A percentile compares a stretch with the other conserved stretches of the same genome.
These are phyloP conservation scores for Aspergillus sp. DNA, from an alignment of 2,329 filamentous ascomycete species.

Conservation along the genomic window DNA sequence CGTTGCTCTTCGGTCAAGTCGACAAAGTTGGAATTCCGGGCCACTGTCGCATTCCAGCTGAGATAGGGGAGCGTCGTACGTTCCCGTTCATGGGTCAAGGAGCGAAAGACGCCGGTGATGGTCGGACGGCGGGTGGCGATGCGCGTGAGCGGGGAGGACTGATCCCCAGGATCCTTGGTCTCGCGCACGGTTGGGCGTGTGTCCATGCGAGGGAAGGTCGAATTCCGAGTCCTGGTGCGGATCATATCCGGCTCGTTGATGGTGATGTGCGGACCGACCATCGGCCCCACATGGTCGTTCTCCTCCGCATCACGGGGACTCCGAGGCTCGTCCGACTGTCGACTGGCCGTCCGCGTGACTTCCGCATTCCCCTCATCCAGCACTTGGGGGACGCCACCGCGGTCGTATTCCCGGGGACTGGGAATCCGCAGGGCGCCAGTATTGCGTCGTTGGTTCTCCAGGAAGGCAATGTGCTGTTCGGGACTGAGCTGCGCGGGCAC, in stretches of 20 bases:
- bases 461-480: constrained; percentile 82
- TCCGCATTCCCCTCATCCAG: constrained; percentile 49
- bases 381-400: constrained; percentile 68
- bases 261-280: constrained; percentile 43
- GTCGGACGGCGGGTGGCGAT: constrained; percentile 29
- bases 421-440: constrained; percentile 81
- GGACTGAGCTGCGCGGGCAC: constrained; percentile 56
- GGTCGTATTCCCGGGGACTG: constrained; percentile 85
- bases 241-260: constrained; percentile 47
- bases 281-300: constrained; percentile 22
- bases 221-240: constrained; percentile 32
- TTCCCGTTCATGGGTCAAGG: constrained; percentile 36
- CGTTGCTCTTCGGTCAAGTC: constrained; percentile 86
- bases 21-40: constrained; percentile 88
- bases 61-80: constrained; percentile 75
- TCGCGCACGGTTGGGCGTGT: constrained; percentile 34
- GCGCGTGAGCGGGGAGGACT: constrained; percentile 22
- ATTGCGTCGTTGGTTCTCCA: constrained; percentile 78
- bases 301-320: constrained; percentile 17
- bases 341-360: constrained; percentile 20
- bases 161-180: constrained; percentile 29
- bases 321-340: constrained; percentile 20
- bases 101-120: constrained; percentile 32
- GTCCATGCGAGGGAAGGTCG: constrained; percentile 39
- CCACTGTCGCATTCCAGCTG: constrained; percentile 89